Percentiles rank a stretch among this genome's conserved stretches.
phyloP scores from a whole-genome alignment of 148 eudicot genomes.

The Fagopyrum homotropicum region DNA sequence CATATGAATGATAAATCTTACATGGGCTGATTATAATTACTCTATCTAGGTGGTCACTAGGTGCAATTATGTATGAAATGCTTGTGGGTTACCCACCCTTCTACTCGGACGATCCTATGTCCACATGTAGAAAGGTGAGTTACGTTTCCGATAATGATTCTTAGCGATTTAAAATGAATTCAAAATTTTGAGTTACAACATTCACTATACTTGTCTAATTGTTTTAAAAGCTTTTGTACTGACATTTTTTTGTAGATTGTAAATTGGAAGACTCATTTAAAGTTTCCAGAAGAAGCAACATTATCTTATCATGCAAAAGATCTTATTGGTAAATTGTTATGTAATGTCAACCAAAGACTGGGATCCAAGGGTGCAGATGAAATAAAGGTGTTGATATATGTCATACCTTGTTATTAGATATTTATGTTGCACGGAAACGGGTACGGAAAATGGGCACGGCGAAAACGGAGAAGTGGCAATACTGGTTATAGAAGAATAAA shows the following conservation, averaged over 20 bases:
- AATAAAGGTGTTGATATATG: conserved; percentile 25
- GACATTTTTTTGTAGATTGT: conserved; percentile 20
- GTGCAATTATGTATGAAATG: conserved; percentile 39
- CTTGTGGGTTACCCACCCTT: conserved; percentile 40
- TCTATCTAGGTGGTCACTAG: conserved; percentile 32
- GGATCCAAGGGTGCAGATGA: conserved; percentile 30
- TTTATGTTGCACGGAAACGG: no score
- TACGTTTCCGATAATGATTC: no score
- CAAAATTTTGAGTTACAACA: no score
- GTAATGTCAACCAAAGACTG: conserved; percentile 26
- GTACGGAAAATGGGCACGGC: no score
- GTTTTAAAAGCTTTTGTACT: neutral
- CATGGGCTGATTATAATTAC: neutral
- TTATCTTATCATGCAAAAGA: conserved; percentile 27
- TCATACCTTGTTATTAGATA: neutral
- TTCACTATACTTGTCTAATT: no score
- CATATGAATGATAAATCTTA: neutral
- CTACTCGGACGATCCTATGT: conserved; percentile 33
- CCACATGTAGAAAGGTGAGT: conserved; percentile 27
- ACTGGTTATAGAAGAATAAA: no score
- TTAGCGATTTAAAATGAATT: no score
- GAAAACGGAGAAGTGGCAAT: no score
- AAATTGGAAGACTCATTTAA: conserved; percentile 25
- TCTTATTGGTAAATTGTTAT: conserved; percentile 23
- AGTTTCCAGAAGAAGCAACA: conserved; percentile 28